These are phyloP conservation scores for Xanthoconium purpureum DNA, from an alignment of 768 basidiomycete genomes.

Conservation along the genomic window DNA sequence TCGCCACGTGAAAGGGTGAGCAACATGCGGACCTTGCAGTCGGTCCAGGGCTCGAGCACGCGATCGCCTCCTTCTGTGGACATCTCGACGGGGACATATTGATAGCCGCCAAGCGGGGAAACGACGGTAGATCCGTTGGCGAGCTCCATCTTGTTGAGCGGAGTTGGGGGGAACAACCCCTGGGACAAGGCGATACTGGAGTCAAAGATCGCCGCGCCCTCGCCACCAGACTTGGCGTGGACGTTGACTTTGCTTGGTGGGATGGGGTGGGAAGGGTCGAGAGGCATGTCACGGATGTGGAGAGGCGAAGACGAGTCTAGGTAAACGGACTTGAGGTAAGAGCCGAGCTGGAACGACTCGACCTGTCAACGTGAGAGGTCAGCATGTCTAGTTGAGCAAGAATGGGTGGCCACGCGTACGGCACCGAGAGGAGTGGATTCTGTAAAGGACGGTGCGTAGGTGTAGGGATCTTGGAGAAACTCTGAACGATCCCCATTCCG, in stretches of 20 bases:
- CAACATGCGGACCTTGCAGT: slow-evolving; percentile 45
- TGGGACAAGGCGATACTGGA: slow-evolving; percentile 79
- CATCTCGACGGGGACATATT: slow-evolving; percentile 79
- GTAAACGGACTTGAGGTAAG: slow-evolving; percentile 60
- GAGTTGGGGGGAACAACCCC: slow-evolving; percentile 77
- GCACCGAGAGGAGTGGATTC: slow-evolving; percentile 78
- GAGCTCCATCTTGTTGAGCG: slow-evolving; percentile 63
- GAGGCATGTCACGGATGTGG: slow-evolving; percentile 65
- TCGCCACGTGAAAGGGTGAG: slow-evolving; percentile 39
- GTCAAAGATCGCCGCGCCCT: slow-evolving; percentile 80
- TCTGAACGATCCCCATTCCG: slow-evolving; percentile 72
- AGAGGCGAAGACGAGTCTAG: slow-evolving; percentile 62
- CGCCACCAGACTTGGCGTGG: slow-evolving; percentile 77
- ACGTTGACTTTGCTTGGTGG: slow-evolving; percentile 69
- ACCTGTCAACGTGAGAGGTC: slow-evolving; percentile 39
- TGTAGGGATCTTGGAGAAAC: slow-evolving; percentile 69
- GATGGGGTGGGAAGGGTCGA: slow-evolving; percentile 53
- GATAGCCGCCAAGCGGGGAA: slow-evolving; percentile 80
- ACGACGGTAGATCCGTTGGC: slow-evolving; percentile 73
- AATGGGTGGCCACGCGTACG: slow-evolving; percentile 36
- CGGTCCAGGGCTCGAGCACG: slow-evolving; percentile 76
- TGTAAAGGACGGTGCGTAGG: slow-evolving; percentile 58
- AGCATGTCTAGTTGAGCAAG: not conserved
- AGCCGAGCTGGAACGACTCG: slow-evolving; percentile 66
- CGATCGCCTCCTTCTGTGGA: slow-evolving; percentile 50